Conservation (phyloP, 1,284 basidiomycete genomes). For the Ceratobasidium sp. region DNA sequence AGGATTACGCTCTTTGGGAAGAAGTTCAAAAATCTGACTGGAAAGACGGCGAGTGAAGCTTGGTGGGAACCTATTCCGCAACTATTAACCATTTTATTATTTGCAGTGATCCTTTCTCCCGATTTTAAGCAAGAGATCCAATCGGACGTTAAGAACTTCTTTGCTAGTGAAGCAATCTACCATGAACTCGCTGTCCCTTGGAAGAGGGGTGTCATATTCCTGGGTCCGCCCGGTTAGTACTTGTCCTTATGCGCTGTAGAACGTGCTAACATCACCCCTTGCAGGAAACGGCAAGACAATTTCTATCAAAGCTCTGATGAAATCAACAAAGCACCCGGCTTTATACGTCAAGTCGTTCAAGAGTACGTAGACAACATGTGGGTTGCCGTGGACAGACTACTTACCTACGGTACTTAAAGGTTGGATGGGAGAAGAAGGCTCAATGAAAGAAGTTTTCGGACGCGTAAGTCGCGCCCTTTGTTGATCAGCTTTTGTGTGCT, state of each 20-base stretch:
- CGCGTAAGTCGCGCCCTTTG: conserved; percentile 66
- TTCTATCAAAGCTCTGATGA: conserved; percentile 71
- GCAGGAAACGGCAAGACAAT: conserved; percentile 87
- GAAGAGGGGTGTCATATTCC: conserved; percentile 68
- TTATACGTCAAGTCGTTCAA: conserved; percentile 77
- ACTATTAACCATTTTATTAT: conserved; percentile 51
- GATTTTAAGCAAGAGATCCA: conserved; percentile 70
- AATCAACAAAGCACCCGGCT: conserved; percentile 61
- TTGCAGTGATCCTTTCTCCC: conserved; percentile 73
- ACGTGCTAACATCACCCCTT: conserved; percentile 32
- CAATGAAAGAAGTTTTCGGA: conserved; percentile 72
- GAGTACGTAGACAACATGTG: conserved; percentile 50
- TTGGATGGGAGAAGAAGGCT: conserved; percentile 72
- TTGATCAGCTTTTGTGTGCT: conserved; percentile 15
- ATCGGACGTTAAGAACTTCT: conserved; percentile 83
- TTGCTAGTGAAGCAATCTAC: conserved; percentile 76
- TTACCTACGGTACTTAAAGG: conserved; percentile 56
- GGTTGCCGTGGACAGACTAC: background rate
- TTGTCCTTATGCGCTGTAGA: background rate
- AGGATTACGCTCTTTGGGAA: conserved; percentile 71
- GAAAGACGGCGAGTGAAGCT: conserved; percentile 61
- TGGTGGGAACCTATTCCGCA: background rate
- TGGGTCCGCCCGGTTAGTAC: conserved; percentile 71
- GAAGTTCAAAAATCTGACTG: conserved; percentile 79
- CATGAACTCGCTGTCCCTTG: conserved; percentile 80